Conservation (phyloP, 2,329 filamentous ascomycete genomes). For the Nothomitra cinnamomea region DNA sequence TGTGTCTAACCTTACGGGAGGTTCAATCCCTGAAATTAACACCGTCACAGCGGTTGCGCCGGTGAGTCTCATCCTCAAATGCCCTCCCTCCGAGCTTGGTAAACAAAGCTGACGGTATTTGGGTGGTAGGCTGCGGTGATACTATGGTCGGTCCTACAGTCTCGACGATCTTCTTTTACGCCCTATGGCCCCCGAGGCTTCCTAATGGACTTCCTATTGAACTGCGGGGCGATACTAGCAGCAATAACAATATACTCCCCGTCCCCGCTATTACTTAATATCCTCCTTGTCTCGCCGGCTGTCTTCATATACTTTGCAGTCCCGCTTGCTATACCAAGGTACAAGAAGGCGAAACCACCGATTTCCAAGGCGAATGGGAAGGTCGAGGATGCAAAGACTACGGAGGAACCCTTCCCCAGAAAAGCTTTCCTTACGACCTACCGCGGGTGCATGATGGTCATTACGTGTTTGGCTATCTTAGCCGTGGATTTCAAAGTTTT, state of each 20-base stretch:
- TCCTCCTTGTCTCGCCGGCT: slow-evolving; percentile 57
- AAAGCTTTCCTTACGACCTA: slow-evolving; percentile 91
- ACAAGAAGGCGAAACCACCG: slow-evolving; percentile 12
- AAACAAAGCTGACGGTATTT: background rate
- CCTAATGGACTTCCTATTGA: slow-evolving; percentile 71
- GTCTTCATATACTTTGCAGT: slow-evolving; percentile 38
- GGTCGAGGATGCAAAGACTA: background rate
- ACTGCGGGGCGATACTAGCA: slow-evolving; percentile 65
- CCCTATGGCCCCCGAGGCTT: slow-evolving; percentile 52
- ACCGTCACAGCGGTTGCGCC: slow-evolving; percentile 70
- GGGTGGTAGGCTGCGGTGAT: slow-evolving; percentile 52
- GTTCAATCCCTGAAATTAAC: slow-evolving; percentile 72
- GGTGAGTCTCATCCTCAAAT: slow-evolving; percentile 33
- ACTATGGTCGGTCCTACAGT: slow-evolving; percentile 79
- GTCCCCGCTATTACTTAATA: slow-evolving; percentile 53
- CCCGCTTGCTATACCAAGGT: slow-evolving; percentile 18
- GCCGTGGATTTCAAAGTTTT: slow-evolving; percentile 92
- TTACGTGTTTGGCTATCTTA: slow-evolving; percentile 82
- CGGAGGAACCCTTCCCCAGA: slow-evolving; percentile 42
- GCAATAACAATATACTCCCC: slow-evolving; percentile 73
- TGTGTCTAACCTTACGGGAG: slow-evolving; percentile 78
- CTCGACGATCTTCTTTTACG: slow-evolving; percentile 67
- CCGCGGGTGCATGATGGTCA: slow-evolving; percentile 76
- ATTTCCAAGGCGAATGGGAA: too few relatives aligned
- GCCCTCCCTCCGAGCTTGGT: slow-evolving; percentile 5